Conservation (phyloP, 257 asterid species). For the Ehretia macrophylla region DNA sequence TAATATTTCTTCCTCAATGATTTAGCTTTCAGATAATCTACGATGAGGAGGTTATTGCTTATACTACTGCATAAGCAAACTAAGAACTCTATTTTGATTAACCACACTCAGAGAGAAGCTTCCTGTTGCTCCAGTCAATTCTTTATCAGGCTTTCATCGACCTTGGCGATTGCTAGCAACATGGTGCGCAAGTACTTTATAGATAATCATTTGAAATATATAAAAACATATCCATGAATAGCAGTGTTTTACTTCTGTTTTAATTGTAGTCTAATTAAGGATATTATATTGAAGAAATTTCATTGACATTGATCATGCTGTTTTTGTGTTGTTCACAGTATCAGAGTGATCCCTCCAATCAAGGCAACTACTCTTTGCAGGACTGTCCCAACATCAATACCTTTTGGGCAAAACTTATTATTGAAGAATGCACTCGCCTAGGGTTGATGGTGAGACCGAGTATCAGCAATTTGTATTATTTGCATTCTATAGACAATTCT, state of each 20-base stretch:
- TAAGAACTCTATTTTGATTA: constrained; percentile 3
- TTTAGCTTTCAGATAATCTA: constrained; percentile 10
- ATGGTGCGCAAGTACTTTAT: constrained; percentile 48
- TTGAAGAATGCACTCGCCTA: constrained; percentile 92
- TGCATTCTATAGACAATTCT: constrained; percentile 19
- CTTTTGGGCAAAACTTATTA: constrained; percentile 87
- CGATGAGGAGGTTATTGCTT: neutral
- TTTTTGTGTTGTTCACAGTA: constrained; percentile 39
- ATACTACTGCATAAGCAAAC: neutral
- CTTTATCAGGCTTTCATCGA: constrained; percentile 67
- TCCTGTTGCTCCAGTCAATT: constrained; percentile 57
- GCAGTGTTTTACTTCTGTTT: too few species aligned
- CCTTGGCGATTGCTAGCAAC: constrained; percentile 59
- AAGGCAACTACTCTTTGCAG: constrained; percentile 25
- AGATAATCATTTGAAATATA: too few species aligned
- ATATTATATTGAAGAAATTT: too few species aligned
- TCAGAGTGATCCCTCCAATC: constrained; percentile 32
- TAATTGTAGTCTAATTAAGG: too few species aligned
- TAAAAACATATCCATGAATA: too few species aligned
- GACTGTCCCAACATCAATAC: constrained; percentile 72
- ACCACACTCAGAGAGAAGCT: constrained; percentile 57
- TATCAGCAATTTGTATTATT: constrained; percentile 13
- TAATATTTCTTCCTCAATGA: constrained; percentile 21
- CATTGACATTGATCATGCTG: neutral
- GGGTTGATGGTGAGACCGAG: constrained; percentile 78